These are phyloP conservation scores for Kondoa subrosea DNA, from an alignment of 768 basidiomycete species.

Conservation along the genomic window DNA sequence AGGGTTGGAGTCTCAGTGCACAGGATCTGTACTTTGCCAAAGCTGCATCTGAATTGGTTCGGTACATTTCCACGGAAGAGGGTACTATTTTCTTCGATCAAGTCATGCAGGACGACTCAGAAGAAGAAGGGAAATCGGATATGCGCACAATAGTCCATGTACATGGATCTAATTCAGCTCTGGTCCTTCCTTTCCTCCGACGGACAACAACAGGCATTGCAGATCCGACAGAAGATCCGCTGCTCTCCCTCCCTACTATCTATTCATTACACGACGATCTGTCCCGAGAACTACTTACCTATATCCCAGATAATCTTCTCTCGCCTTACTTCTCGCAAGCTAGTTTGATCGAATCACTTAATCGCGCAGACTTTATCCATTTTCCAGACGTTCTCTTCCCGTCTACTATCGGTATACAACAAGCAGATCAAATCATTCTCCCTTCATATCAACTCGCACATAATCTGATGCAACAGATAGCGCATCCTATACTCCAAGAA, in stretches of 20 bases:
- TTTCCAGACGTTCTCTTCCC: background rate
- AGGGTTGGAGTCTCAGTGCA: background rate
- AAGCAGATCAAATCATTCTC: background rate
- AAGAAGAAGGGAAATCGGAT: background rate
- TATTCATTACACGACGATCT: background rate
- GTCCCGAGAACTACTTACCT: background rate
- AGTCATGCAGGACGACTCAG: background rate
- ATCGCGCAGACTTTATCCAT: too few relatives aligned
- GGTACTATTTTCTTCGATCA: background rate
- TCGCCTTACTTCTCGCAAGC: too few relatives aligned
- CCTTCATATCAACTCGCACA: background rate
- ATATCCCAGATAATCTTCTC: too few relatives aligned
- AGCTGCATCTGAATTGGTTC: background rate
- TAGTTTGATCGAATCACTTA: too few relatives aligned
- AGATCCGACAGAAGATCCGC: background rate
- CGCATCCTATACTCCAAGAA: background rate
- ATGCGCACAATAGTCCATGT: background rate
- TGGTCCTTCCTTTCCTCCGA: background rate
- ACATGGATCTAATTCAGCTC: background rate
- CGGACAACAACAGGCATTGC: background rate
- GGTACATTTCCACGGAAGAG: background rate
- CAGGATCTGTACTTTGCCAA: background rate
- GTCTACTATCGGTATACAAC: background rate
- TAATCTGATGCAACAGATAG: background rate
- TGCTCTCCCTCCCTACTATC: background rate